Percentiles rank a stretch among this genome's conserved stretches.
Evolutionary conservation across 129 eudicot genomes (phyloP).

Genomic region (carrot (Daucus carota)): DNA sequence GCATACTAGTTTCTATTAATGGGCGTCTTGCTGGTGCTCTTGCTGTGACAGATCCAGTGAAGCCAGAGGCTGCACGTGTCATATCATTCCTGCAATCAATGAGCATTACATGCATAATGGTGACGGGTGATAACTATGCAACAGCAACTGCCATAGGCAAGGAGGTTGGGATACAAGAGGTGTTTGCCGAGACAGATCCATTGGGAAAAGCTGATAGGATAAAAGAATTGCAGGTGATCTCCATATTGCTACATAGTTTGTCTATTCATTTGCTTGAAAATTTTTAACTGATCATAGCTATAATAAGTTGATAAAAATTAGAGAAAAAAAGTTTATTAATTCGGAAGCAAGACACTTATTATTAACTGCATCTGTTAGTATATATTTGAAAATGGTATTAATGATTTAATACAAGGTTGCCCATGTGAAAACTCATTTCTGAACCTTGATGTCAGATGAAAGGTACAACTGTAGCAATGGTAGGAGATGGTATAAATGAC

Average conservation of each 20-base stretch:
- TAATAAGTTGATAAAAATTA: background rate
- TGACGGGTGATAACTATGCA: constrained; percentile 95
- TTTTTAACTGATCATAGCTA: background rate
- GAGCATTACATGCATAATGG: constrained; percentile 68
- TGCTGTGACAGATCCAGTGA: constrained; percentile 87
- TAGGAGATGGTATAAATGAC: constrained; percentile 95
- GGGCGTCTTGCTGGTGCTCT: constrained; percentile 65
- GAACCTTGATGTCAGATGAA: constrained; percentile 34
- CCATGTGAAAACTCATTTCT: background rate
- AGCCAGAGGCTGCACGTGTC: constrained; percentile 86
- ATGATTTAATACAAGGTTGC: background rate
- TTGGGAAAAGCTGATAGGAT: constrained; percentile 90
- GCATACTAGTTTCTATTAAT: constrained; percentile 64
- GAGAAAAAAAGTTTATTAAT: background rate
- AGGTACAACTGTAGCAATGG: constrained; percentile 87
- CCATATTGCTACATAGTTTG: background rate
- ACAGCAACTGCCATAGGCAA: constrained; percentile 77
- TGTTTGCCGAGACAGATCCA: constrained; percentile 93
- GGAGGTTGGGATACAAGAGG: constrained; percentile 61
- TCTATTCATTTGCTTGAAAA: background rate
- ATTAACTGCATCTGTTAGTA: background rate
- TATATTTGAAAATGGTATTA: background rate
- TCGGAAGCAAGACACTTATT: background rate
- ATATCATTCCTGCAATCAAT: constrained; percentile 62
- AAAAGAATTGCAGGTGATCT: constrained; percentile 67